Base-by-base conservation (phyloP, 768 basidiomycete genomes). In the Dictyophora rubrovolvata region DNA sequence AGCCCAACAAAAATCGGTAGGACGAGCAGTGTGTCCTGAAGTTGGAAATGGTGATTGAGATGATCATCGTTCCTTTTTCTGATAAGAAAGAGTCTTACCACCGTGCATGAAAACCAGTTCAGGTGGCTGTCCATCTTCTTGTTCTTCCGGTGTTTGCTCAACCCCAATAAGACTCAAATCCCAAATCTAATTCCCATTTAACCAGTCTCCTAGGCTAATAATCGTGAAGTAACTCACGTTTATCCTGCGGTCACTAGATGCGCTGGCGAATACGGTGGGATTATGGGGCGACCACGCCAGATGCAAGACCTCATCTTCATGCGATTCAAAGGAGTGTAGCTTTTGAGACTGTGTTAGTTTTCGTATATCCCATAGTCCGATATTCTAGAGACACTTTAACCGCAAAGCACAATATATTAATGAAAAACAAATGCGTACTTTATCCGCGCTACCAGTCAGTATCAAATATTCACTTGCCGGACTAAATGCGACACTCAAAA, bases 71-170 rank as follows among this genome's bases (percentile, higher is more conserved):
- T 33, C 17, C n/a, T 6, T 56, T 23, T 33, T 28, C 17, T 34
- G 3, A 10, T 5, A 11, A 52, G 2, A 34, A 2, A 51, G 53
- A 56, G 22, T 5, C 82, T 61, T 75, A 83, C 88, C 96, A 64
- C 96, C 96, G 65, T 99, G 96, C 51, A 97, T 81, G 71, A 99
- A 99, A 63, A 98, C 72, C 60, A 98, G 73, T 70, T 99, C 96
- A 0, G 96, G 96, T 16, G 96, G 93, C 47, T 58, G 56, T 1
- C 96, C 96, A 66, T 99, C 96, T 69, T 99, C 96, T 60, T 93
- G 89, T 68, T 99, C 96, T 64, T 99, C 96, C 3, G 95, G 96
- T 1, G 92, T 90, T 71, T 99, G 96, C 69, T 99, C 96, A 46
- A 87, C 81, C 0, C 96, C 96, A 62, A 97, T 95, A 61, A 87